Conservation (phyloP, 345 rosid species). For the Barbarea vulgaris region DNA sequence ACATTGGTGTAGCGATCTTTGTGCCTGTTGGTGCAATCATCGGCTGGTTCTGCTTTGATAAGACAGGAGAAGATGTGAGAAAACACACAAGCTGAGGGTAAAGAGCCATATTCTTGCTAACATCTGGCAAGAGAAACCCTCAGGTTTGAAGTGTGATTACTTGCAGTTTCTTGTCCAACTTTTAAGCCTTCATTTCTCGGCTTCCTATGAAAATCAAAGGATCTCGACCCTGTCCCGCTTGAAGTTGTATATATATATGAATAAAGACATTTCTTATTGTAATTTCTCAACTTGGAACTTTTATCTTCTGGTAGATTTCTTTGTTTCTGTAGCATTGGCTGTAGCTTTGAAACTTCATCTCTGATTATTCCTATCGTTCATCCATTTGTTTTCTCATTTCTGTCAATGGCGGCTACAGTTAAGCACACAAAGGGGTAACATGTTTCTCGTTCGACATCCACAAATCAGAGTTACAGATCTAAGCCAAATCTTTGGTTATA, state of each 20-base stretch:
- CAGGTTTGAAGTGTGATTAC: neutral
- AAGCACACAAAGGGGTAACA: neutral
- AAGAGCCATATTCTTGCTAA: neutral
- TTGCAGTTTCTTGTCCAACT: neutral
- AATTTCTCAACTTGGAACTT: too few species aligned
- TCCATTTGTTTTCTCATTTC: neutral
- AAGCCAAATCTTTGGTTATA: constrained; percentile 22
- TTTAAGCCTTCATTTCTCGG: neutral
- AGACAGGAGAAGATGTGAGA: neutral
- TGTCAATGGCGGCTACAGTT: neutral
- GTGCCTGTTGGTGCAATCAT: neutral
- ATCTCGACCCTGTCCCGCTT: neutral
- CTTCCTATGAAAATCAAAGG: neutral
- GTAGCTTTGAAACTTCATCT: neutral
- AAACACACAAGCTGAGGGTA: neutral
- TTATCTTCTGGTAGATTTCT: neutral
- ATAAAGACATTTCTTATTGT: neutral
- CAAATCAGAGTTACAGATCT: neutral
- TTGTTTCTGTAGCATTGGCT: neutral
- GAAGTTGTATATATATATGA: neutral
- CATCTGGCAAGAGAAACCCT: neutral
- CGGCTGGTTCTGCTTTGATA: neutral
- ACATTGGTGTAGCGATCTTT: neutral
- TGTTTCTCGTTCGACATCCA: neutral
- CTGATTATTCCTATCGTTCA: neutral